Base-by-base conservation (phyloP, 257 asterid genomes). In the Verbascum thapsus region DNA sequence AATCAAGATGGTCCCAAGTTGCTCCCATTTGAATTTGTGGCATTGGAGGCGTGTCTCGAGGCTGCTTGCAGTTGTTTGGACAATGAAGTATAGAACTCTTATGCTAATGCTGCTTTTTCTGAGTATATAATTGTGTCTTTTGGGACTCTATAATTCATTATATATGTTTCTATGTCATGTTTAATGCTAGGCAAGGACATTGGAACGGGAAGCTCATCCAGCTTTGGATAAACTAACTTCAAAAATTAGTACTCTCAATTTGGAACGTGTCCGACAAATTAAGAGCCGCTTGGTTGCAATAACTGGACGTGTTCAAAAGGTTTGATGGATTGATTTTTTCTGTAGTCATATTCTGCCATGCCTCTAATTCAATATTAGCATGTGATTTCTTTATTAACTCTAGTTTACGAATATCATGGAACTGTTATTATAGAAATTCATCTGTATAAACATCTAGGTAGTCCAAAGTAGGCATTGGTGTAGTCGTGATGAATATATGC, bases 271-370 rank as follows among this genome's bases (percentile, higher is more conserved):
- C 6, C 79, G 96, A 37, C 95, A 88, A 63, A 83, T 90, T 54
- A 90, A 90, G 63, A 88, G 98, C 54, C 90, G 96, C 0, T 61
- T 88, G 75, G 96, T 90, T 70, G 91, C 92, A 9, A 83, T 90
- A 64, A 83, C 95, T 9, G 91, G 94, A 9, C 95, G 96, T 5
- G 94, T 90, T 53, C 98, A 90, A 45, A 90, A 90, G 96, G 98
- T 90, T 23, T 11, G 37, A n/a, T 49, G 8, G 35, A 12, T 16
- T 48, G n/a, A 13, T 45, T 26, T 50, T 16, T n/a, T 43, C 2
- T 12, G 5, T 26, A 26, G 5, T 26, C 5, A 2, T 26, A 26
- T 26, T 26, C 32, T 26, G 32, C 32, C 2, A 5, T 26, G 32
- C 32, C 32, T 5, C 5, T 5, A 26, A 26, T 26, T 26, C n/a